Conservation (phyloP, 1,139 yeast species). For the Geotrichum candidum region DNA sequence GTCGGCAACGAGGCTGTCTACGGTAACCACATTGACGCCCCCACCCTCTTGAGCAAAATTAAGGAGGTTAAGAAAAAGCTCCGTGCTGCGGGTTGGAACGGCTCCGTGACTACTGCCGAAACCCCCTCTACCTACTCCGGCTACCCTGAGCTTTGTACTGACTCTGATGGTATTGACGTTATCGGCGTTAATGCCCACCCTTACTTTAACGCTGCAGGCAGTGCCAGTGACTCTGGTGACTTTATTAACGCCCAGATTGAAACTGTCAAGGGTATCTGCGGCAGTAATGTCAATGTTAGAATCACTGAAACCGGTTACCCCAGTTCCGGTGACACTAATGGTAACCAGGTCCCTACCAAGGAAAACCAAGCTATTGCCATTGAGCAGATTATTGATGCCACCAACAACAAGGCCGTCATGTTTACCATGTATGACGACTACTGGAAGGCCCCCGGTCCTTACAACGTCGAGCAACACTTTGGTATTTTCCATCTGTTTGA, state of each 20-base stretch:
- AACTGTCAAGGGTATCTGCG: constrained; percentile 43
- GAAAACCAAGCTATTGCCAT: constrained; percentile 71
- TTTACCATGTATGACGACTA: constrained; percentile 71
- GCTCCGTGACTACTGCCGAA: constrained; percentile 75
- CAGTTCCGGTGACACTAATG: constrained; percentile 61
- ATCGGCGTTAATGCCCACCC: constrained; percentile 86
- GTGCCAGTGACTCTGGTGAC: constrained; percentile 65
- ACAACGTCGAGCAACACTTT: constrained; percentile 80
- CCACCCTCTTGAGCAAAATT: constrained; percentile 58
- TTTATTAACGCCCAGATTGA: constrained; percentile 59
- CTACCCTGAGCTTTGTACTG: constrained; percentile 61
- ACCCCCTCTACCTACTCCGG: constrained; percentile 68
- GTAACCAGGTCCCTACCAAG: constrained; percentile 62
- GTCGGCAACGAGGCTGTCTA: constrained; percentile 84
- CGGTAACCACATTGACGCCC: constrained; percentile 52
- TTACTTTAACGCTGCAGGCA: constrained; percentile 59
- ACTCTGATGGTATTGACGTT: constrained; percentile 56
- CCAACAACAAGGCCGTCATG: constrained; percentile 52
- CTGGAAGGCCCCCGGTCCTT: constrained; percentile 85
- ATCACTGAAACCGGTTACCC: constrained; percentile 92
- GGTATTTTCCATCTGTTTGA: constrained; percentile 39
- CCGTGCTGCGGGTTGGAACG: constrained; percentile 66
- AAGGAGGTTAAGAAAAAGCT: constrained; percentile 54
- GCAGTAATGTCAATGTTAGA: constrained; percentile 38
- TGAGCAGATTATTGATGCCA: constrained; percentile 48